These are phyloP conservation scores for Saccharomyces pastorianus DNA, from an alignment of 1,139 yeast species.

Conservation along the genomic window DNA sequence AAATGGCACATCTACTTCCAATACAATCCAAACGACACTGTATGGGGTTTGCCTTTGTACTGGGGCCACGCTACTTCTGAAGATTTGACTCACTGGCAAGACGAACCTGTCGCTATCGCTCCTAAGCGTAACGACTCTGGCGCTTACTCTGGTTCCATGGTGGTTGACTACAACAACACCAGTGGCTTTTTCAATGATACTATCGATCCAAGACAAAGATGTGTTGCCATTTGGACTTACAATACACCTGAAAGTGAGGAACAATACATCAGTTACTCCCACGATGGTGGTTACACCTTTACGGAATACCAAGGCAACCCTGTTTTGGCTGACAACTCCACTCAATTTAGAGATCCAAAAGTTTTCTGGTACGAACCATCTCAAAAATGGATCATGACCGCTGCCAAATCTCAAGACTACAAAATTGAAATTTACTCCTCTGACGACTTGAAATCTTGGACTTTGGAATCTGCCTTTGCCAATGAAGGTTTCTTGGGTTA, in stretches of 20 bases:
- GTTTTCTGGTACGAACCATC: conserved; percentile 34
- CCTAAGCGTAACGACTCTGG: conserved; percentile 27
- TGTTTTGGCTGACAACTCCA: conserved; percentile 29
- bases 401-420: conserved; percentile 33
- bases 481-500: conserved; percentile 32
- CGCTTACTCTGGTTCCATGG: conserved; percentile 34
- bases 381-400: conserved; percentile 34
- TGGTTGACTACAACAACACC: conserved; percentile 34
- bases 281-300: conserved; percentile 35
- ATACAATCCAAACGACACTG: conserved; percentile 9
- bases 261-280: conserved; percentile 33
- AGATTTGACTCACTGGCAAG: conserved; percentile 32
- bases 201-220: conserved; percentile 26
- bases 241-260: conserved; percentile 24
- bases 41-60: background rate
- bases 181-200: conserved; percentile 32
- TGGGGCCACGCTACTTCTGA: conserved; percentile 18
- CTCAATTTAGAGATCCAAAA: conserved; percentile 38
- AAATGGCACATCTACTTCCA: conserved; percentile 34
- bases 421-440: conserved; percentile 32
- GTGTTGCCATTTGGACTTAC: conserved; percentile 35
- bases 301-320: conserved; percentile 30
- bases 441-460: conserved; percentile 31
- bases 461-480: conserved; percentile 28
- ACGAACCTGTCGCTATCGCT: conserved; percentile 29